Evolutionary conservation across 2,329 filamentous ascomycete genomes (phyloP).

Genomic region (Curvularia sp.): DNA sequence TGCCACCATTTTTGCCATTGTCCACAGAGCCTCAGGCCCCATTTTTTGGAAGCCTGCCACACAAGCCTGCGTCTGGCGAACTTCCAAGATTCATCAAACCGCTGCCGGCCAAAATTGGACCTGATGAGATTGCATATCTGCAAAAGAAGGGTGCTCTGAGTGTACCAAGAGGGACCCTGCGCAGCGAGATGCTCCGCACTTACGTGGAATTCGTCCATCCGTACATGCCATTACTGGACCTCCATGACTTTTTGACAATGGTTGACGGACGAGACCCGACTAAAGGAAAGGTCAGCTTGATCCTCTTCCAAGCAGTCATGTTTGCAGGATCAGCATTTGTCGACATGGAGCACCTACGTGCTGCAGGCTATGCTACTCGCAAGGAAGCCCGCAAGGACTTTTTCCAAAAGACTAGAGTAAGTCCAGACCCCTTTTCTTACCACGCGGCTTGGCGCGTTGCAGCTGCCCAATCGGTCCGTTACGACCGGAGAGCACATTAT

Average conservation of each 20-base stretch:
- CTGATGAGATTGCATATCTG: slow-evolving; percentile 84
- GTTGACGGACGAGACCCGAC: slow-evolving; percentile 72
- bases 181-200: slow-evolving; percentile 79
- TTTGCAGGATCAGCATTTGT: slow-evolving; percentile 90
- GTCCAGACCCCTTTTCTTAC: slow-evolving; percentile 43
- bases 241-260: slow-evolving; percentile 65
- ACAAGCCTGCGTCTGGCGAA: slow-evolving; percentile 54
- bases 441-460: slow-evolving; percentile 8
- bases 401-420: slow-evolving; percentile 84
- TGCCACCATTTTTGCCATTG: slow-evolving; percentile 48
- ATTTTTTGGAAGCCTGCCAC: slow-evolving; percentile 57
- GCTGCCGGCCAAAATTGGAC: slow-evolving; percentile 75
- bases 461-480: slow-evolving; percentile 21
- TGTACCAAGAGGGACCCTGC: slow-evolving; percentile 72
- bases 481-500: slow-evolving; percentile 9
- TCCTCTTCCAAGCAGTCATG: slow-evolving; percentile 94
- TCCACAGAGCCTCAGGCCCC: slow-evolving; percentile 38
- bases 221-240: slow-evolving; percentile 86
- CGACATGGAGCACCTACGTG: slow-evolving; percentile 75
- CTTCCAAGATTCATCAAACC: slow-evolving; percentile 78
- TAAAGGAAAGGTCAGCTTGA: slow-evolving; percentile 76
- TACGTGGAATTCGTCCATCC: slow-evolving; percentile 92
- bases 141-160: slow-evolving; percentile 83
- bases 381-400: slow-evolving; percentile 87
- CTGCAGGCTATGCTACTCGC: slow-evolving; percentile 77